phyloP scores from a whole-genome alignment of 306 rosid species.

The Adenanthera pavonina region DNA sequence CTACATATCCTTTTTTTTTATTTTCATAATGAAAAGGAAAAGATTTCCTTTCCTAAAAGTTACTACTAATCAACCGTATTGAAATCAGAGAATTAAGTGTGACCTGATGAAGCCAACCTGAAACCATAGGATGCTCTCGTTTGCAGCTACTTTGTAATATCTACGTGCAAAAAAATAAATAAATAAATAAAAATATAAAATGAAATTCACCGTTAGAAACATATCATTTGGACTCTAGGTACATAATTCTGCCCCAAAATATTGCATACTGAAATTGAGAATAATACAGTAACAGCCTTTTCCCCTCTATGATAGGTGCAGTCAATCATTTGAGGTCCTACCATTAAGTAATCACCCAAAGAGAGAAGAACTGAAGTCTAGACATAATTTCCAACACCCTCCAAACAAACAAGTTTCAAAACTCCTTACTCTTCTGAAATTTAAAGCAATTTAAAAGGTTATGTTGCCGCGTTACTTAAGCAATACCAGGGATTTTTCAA shows the following conservation, averaged over 20 bases:
- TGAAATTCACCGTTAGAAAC: conserved; percentile 11
- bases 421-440: not conserved
- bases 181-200: not conserved
- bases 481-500: conserved; percentile 5
- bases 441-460: conserved; percentile 10
- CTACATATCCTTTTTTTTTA: too few relatives aligned
- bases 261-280: not conserved
- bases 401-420: conserved; percentile 16
- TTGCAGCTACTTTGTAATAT: conserved; percentile 79
- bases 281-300: not conserved
- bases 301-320: not conserved
- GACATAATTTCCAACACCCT: not conserved
- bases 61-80: conserved; percentile 20
- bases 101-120: conserved; percentile 99
- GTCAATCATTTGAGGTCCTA: conserved; percentile 11
- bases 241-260: not conserved
- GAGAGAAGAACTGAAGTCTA: conserved; percentile 14
- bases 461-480: not conserved
- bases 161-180: conserved; percentile 47
- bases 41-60: not conserved
- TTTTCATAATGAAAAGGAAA: not conserved
- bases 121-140: conserved; percentile 87
- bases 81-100: conserved; percentile 66
- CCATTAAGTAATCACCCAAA: not conserved
- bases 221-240: conserved; percentile 1